These are phyloP conservation scores for Fusarium sp. DNA, from an alignment of 2,329 filamentous ascomycete genomes.

Conservation along the genomic window DNA sequence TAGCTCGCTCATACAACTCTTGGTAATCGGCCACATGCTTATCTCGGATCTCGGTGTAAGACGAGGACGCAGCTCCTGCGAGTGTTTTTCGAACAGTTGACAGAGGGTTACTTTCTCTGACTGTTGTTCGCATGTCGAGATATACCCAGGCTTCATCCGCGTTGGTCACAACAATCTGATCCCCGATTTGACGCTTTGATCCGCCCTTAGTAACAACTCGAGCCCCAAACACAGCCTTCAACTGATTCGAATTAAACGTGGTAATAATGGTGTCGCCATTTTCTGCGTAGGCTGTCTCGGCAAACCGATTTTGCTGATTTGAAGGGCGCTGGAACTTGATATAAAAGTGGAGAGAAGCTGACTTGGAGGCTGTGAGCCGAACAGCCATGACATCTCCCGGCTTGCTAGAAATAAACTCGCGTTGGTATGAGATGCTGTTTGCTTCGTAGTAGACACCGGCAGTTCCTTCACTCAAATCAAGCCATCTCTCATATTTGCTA, in stretches of 20 bases:
- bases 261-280: conserved; percentile 4
- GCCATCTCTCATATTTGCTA: conserved; percentile 3
- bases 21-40: not conserved
- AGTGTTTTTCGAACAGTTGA: conserved; percentile 1
- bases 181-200: conserved; percentile 13
- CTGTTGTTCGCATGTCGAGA: conserved; percentile 2
- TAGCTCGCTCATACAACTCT: not conserved
- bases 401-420: conserved; percentile 6
- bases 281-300: conserved; percentile 1
- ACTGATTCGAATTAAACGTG: conserved; percentile 8
- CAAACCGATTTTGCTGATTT: conserved; percentile 11
- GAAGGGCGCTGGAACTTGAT: conserved; percentile 19
- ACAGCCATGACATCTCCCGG: not conserved
- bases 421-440: not conserved
- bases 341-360: conserved; percentile 4
- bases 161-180: conserved; percentile 3
- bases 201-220: not conserved
- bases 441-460: conserved; percentile 6
- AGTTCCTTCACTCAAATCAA: conserved; percentile 1
- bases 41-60: not conserved
- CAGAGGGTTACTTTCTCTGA: conserved; percentile 2
- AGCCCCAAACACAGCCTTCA: conserved; percentile 13
- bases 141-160: conserved; percentile 15
- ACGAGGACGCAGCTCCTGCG: not conserved
- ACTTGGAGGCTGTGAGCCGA: not conserved